Base-by-base conservation (phyloP, 768 basidiomycete species). In the Termitomyces sp. region DNA sequence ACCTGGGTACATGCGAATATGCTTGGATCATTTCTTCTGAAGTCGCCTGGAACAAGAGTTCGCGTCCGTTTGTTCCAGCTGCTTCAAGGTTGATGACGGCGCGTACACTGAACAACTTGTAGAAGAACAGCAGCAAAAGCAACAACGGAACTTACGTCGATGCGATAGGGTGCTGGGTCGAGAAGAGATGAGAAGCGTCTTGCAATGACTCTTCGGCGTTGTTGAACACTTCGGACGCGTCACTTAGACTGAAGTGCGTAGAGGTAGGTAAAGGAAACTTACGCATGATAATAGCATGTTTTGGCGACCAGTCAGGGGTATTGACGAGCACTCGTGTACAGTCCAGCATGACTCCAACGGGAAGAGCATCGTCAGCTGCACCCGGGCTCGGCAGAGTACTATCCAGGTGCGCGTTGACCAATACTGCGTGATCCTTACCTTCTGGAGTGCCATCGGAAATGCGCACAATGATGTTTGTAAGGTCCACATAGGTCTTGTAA, bases 121-220 rank as follows among this genome's bases (percentile, higher is more conserved):
- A 53, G n/a, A 57, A 12, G 39, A 39, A 31, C n/a, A 47, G 41
- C 41, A n/a, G 20, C 10, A 24, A 8, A 4, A 46, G 32, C 16
- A 18, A 54, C 32, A 39, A 43, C 9, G 44, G 20, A 34, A 75
- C 87, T 64, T 55, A 90, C 90, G 86, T 90, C 10, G 78, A 68
- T 29, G 83, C 86, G 58, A 78, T 78, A 16, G 83, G 84, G 68
- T 97, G 93, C 65, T 96, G 93, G 0, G 94, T 97, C 6, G 94
- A 87, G 70, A 88, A 98, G 4, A 97, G 76, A 71, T 98, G 95
- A 0, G 92, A 94, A 0, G 89, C 94, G 66, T 98, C 96, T 70
- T 98, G 96, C 31, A 98, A 74, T 1, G 89, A 92, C 68, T 98
- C 95, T 71, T 98, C 95, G 12, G 89, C 96, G 59, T 96, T 82